Base-by-base conservation (phyloP, 2,329 filamentous ascomycete genomes). In the Trichophyton schoenleinii region DNA sequence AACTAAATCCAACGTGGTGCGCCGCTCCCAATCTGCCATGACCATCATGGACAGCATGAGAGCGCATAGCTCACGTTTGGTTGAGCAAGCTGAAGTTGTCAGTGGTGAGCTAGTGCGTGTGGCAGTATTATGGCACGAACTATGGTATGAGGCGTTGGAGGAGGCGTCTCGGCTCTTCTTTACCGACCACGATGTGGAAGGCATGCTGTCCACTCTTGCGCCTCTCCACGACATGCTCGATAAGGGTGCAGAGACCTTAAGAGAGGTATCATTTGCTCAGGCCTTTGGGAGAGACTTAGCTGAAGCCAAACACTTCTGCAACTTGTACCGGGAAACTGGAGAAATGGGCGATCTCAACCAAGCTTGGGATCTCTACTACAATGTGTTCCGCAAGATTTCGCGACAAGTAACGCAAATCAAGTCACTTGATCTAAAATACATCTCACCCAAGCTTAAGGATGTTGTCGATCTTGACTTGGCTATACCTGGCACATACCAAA, bases 21-120 rank as follows among this genome's bases (percentile, higher is more conserved):
- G 89, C 63, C 85, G 94, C 62, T 94, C 91, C 34, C 86, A 89
- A 68, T 95, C 91, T 44, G 95, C 95, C 2, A 87, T 84, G 36
- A 86, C 91, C 66, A 95, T 99, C 68, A 96, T 99, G 91, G 91
- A 97, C 65, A 95, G 87, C 70, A 96, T 99, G 90, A 87, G 91
- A 44, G 88, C 92, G 67, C 95, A 99, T 72, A 97, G 91, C 70
- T 86, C 90, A 20, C 87, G 85, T 68, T 82, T 99, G 41, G 94
- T 99, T 7, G 89, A 96, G 66, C 94, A 99, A 74, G 94, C 94
- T 41, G 92, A 96, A 71, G 81, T 91, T 55, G 91, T 99, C 67
- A 97, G 92, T 72, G 88, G 94, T 70, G 95, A 99, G 72, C 83
- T 99, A 61, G 97, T 99, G 70, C 86, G 94, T 59, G 95, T 99